Evolutionary conservation across 2,329 filamentous ascomycete genomes (phyloP), one percentile per base, ranked within the genome.

Genomic region (Fusarium pseudocircinatum): DNA sequence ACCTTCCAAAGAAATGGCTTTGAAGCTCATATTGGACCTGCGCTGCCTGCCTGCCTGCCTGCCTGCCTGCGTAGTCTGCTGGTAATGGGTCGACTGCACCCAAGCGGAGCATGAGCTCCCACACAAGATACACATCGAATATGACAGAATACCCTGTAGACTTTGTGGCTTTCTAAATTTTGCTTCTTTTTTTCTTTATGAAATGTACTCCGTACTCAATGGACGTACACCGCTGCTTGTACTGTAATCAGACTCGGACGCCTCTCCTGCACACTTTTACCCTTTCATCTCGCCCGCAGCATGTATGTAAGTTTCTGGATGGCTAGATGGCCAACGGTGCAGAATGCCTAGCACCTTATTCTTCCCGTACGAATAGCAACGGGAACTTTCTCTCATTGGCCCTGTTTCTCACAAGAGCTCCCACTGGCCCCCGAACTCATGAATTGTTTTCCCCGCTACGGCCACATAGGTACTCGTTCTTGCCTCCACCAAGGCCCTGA

Each of bases 111-210:
- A 69, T 65, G 54, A 67, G 52, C 56, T 69, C 69, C 52, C 72
- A 49, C 43, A 36, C 46, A 69, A 42, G 49, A 54, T 75, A 75
- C 75, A 59, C 72, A 66, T 78, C 67, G 74, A 67, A 72, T 75
- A 72, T 68, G 61, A 62, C 52, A 40, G 59, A 26, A 44, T 63
- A 44, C 32, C 32, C 46, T 22, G 47, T 37, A 28, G 24, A 60
- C 34, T 40, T 60, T 54, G 32, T 37, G 61, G 34, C 37, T 49
- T 30, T 44, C 39, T 30, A 16, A 43, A 47, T 44, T 56, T 69
- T 53, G 16, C 57, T 57, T 67, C 16, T 52, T 63, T 47, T 44
- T 50, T 50, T 54, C 46, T 67, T 59, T 42, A 34, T 26, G 39
- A 46, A 39, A 66, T 59, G 58, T 53, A 57, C n/a, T 36, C 49